Evolutionary conservation across 2,329 filamentous ascomycete genomes (phyloP), one percentile per base, ranked within the genome.

Genomic region (Penicillium griseofulvum): DNA sequence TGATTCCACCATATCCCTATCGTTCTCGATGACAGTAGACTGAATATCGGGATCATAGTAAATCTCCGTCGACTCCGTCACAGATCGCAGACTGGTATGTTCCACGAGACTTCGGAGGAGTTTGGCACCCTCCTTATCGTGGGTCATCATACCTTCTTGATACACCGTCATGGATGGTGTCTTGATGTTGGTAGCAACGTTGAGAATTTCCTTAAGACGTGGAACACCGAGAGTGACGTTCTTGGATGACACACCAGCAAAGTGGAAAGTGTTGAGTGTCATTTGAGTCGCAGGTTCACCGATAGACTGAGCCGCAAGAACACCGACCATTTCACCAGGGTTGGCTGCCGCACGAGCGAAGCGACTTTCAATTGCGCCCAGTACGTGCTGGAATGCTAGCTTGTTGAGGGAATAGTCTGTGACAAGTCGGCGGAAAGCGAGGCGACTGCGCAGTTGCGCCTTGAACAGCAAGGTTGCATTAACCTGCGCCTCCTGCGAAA

Each of bases 231-330:
- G 87, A 0, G 94, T 99, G 52, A 99, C 93, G 82, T 99, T 99
- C 87, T 99, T 99, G 24, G 93, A 96, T 36, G 95, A 96, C 58
- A 99, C 91, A 96, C 94, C 94, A 75, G 94, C 92, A 75, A 99
- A 99, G 82, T 99, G 94, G 88, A 99, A 99, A 24, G 94, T 99
- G 79, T 99, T 99, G 58, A 99, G 80, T 1, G 94, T 99, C 94
- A 99, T 99, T 81, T 99, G 94, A 1, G 94, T 99, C 22, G 94
- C 95, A 38, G 94, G 94, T 76, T 99, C 94, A 79, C 94, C 94
- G 71, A 99, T 99, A 31, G 94, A 99, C 78, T 99, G 94, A 7
- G 95, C 94, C 60, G 94, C 94, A 68, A 99, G 80, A 22, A 99
- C 94, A 78, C 94, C 94, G 54, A 99, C 94, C 94, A 99, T 99